phyloP scores from a whole-genome alignment of 2,329 filamentous ascomycete genomes.

The Pseudogymnoascus sp. region DNA sequence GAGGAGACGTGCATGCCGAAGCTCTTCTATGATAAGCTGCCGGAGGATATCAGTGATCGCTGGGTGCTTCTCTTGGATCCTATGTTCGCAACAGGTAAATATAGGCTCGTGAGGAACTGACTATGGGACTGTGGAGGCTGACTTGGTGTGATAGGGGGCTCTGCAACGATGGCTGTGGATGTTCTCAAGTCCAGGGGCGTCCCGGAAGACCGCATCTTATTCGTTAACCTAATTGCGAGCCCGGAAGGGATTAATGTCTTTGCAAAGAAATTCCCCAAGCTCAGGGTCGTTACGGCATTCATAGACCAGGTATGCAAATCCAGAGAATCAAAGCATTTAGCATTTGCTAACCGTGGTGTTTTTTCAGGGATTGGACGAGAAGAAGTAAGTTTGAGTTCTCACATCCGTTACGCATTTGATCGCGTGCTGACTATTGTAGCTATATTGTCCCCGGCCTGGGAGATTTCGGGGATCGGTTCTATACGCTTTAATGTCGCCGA shows the following conservation, averaged over 20 bases:
- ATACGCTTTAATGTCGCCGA: constrained; percentile 62
- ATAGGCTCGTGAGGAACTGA: not conserved
- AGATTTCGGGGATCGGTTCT: constrained; percentile 93
- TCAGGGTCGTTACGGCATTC: constrained; percentile 91
- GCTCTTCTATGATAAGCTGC: constrained; percentile 96
- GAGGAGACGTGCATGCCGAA: constrained; percentile 90
- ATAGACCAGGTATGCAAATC: constrained; percentile 60
- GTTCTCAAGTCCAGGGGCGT: constrained; percentile 85
- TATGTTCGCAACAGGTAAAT: constrained; percentile 94
- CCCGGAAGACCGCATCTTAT: constrained; percentile 89
- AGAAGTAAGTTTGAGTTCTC: constrained; percentile 62
- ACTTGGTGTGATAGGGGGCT: constrained; percentile 59
- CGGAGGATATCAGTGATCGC: constrained; percentile 81
- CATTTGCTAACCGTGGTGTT: not conserved
- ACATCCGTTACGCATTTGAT: constrained; percentile 6
- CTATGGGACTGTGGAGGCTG: not conserved
- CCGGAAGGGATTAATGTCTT: constrained; percentile 88
- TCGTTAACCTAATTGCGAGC: constrained; percentile 96
- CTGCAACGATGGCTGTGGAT: constrained; percentile 93
- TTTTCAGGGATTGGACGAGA: constrained; percentile 78
- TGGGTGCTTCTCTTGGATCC: constrained; percentile 94
- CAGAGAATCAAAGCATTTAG: not conserved
- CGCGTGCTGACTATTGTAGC: constrained; percentile 41
- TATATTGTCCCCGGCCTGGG: constrained; percentile 92
- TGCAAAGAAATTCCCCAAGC: constrained; percentile 77